Base-by-base conservation (phyloP, 78 protist genomes). In the Acrasis kona region DNA sequence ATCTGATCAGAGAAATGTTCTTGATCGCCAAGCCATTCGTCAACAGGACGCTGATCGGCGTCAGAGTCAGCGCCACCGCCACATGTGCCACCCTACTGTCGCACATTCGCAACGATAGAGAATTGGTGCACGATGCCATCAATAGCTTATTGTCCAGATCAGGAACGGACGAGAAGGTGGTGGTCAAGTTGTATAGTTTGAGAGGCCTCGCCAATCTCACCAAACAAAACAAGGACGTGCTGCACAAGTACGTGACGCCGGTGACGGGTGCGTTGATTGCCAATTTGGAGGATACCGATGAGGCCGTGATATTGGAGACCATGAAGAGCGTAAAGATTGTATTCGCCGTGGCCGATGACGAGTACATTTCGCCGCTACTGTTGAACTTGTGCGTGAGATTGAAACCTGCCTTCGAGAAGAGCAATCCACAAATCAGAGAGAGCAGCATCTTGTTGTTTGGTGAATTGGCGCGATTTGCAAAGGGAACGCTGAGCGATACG, bases 201-300 rank as follows among this genome's bases (percentile, higher is more conserved):
- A 19, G 19, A n/a, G 61, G 61, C 19, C 72, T 29, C n/a, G 27
- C 12, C 3, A 3, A 19, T 67, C 41, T 9, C 8, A 10, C 12
- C 57, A 29, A n/a, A 67, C 57, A 2, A 28, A 35, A 38, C 57
- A 74, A 5, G 72, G 72, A 2, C 65, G 37, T 10, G 6, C 3
- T 50, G 57, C 57, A 29, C 2, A 65, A 32, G 57, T 77, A 2
- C 19, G 30, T 9, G n/a, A 4, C 57, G 28, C 68, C 30, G 6
- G 34, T 70, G 4, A 34, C 38, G 4, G 70, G 57, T 19, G 74
- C 5, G 65, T 66, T 76, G 10, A 7, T 37, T 28, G 57, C 39
- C 8, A 70, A 70, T 36, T 10, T 72, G 41, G 68, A 74, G 10
- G 5, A 40, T 70, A 74, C 36, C 65, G 72, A 41, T 61, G 5